A percentile compares a stretch with the other conserved stretches of the same genome.
Conservation (phyloP, 371 early-diverging fungal species). For the Mortierella sp. region DNA sequence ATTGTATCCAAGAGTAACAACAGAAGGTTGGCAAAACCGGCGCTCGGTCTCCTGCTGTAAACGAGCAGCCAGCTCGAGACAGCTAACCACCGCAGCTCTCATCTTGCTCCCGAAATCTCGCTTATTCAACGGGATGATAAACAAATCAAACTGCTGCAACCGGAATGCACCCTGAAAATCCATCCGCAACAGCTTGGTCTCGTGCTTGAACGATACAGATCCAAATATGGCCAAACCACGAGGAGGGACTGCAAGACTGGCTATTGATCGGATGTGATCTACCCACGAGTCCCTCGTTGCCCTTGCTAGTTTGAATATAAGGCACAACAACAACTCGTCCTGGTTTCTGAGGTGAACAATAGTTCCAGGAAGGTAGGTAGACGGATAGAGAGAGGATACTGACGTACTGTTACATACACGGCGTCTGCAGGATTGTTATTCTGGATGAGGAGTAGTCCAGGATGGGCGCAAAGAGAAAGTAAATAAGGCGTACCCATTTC, state of each 20-base stretch:
- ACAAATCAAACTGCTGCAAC: conserved; percentile 18
- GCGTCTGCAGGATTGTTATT: too few relatives aligned
- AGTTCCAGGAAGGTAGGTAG: too few relatives aligned
- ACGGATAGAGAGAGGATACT: too few relatives aligned
- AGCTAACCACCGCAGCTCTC: conserved; percentile 21
- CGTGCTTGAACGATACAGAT: conserved; percentile 29
- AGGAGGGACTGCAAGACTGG: conserved; percentile 10
- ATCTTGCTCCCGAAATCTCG: conserved; percentile 28
- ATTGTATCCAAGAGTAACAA: conserved; percentile 15
- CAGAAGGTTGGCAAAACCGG: background rate
- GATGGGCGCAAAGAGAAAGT: too few relatives aligned
- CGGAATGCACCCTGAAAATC: conserved; percentile 28
- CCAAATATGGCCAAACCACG: conserved; percentile 27
- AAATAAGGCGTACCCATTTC: too few relatives aligned
- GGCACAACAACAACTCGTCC: too few relatives aligned
- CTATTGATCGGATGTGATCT: conserved; percentile 17
- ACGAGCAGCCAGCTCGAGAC: conserved; percentile 21
- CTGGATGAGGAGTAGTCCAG: too few relatives aligned
- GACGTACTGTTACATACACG: too few relatives aligned
- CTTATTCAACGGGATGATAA: conserved; percentile 25
- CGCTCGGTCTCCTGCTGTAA: conserved; percentile 15
- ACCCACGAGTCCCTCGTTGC: conserved; percentile 25
- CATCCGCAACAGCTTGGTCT: conserved; percentile 24
- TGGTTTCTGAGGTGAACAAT: too few relatives aligned
- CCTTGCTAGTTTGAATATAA: conserved; percentile 18